Evolutionary conservation across 495 filamentous ascomycete genomes (phyloP), one percentile per base, ranked within the genome.

Genomic region (Aspergillus steynii): DNA sequence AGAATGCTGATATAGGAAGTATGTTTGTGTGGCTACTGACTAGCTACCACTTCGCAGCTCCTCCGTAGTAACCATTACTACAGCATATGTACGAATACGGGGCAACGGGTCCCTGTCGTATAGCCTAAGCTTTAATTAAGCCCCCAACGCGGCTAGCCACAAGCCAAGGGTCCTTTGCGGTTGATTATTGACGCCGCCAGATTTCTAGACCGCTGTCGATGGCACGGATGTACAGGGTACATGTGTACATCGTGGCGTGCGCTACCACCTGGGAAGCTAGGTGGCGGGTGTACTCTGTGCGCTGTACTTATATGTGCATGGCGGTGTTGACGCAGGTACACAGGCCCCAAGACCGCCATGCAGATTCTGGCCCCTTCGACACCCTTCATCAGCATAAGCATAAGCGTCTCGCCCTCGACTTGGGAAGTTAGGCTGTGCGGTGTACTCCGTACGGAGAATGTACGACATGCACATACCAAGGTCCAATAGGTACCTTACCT

Each of bases 51-150:
- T 34, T 7, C 31, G 6, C 31, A 34, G 31, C 31, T 34, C 20
- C 20, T 20, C 20, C 20, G 20, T 20, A 20, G 20, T 20, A 20
- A 20, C 20, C 20, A 20, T 20, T 20, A 20, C 20, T 20, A 20
- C 20, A 20, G 34, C 2, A 37, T 8, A 4, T 10, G 7, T 42
- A 14, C 37, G 7, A 42, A 15, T 14, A 42, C 37, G 37, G 37
- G 37, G 37, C 14, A 42, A 42, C 37, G 37, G 12, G 9, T 3
- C 37, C 37, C 37, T 42, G 37, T 42, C 37, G 37, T 37, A 37
- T 42, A 10, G 37, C 37, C 14, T 57, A 61, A 61, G 56, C 55
- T 65, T 65, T 61, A 50, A 67, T 64, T 64, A 67, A 67, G 65
- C 65, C 64, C 61, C 63, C 55, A 59, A 63, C 52, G 53, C 53